These are phyloP conservation scores for Phytophthora ohioensis DNA, from an alignment of 352 stramenopile species.

Conservation along the genomic window DNA sequence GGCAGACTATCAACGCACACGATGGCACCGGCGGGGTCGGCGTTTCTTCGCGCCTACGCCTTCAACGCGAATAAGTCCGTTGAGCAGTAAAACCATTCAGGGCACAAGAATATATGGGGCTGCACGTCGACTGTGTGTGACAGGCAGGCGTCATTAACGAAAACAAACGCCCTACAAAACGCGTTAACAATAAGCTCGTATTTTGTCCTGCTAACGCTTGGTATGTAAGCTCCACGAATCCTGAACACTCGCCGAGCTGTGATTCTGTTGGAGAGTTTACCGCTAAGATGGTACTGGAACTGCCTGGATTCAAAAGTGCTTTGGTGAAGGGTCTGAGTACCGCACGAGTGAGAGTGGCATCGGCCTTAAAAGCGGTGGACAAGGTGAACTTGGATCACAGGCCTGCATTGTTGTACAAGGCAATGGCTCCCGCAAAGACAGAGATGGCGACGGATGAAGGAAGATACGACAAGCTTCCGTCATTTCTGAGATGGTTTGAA, in stretches of 20 bases:
- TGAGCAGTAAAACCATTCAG: neutral
- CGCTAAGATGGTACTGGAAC: neutral
- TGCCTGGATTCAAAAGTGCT: conserved; percentile 6
- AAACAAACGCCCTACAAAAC: neutral
- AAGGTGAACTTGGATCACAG: conserved; percentile 1
- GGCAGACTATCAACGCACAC: neutral
- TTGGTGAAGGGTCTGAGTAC: conserved; percentile 1
- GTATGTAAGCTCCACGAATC: conserved; percentile 5
- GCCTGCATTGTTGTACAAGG: neutral
- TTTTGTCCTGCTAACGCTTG: conserved; percentile 6
- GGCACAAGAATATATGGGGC: neutral
- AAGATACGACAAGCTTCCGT: conserved; percentile 1
- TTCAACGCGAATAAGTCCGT: conserved; percentile 24
- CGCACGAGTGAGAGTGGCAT: neutral
- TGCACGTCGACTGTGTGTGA: conserved; percentile 4
- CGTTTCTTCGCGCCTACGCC: conserved; percentile 4
- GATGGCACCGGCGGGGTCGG: neutral
- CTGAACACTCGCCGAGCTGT: conserved; percentile 1
- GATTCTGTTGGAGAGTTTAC: conserved; percentile 1
- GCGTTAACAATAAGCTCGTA: conserved; percentile 4
- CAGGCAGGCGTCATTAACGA: conserved; percentile 3
- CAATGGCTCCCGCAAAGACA: conserved; percentile 2
- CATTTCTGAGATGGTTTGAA: conserved; percentile 2
- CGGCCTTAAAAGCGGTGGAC: neutral
- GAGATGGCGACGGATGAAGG: neutral